Conservation (phyloP, 2,329 filamentous ascomycete species). For the Chaetomiaceae sp. region DNA sequence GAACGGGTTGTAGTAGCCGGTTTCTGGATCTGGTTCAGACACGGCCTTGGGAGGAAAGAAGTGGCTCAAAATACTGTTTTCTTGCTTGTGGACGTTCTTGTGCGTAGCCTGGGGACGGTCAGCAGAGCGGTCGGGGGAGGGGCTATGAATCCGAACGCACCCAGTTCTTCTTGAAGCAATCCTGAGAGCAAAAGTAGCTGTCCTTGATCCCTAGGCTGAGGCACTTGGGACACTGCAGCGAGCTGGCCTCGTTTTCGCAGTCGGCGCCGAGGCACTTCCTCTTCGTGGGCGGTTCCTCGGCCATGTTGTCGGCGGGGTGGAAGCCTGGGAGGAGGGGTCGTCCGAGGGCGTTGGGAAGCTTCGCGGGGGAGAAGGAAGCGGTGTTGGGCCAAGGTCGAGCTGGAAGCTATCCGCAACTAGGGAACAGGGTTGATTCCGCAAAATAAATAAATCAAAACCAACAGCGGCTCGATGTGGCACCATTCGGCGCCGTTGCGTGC, state of each 20-base stretch:
- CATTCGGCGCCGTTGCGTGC: not conserved
- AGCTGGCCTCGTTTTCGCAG: conserved; percentile 80
- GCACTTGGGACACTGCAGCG: conserved; percentile 91
- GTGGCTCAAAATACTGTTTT: conserved; percentile 68
- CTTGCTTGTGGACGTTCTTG: conserved; percentile 79
- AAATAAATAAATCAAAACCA: not conserved
- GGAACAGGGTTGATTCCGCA: no score
- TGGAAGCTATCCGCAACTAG: no score
- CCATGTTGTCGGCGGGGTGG: conserved; percentile 35
- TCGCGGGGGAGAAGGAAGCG: not conserved
- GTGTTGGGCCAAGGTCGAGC: no score
- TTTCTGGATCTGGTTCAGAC: conserved; percentile 88
- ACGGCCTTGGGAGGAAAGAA: conserved; percentile 74
- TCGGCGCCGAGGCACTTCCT: conserved; percentile 76
- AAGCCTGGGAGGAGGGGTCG: conserved; percentile 8
- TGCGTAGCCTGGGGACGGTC: conserved; percentile 61
- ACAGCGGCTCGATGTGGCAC: not conserved
- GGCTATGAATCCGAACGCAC: conserved; percentile 47
- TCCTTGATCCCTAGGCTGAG: conserved; percentile 82
- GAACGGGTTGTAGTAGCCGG: conserved; percentile 87
- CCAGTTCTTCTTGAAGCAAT: conserved; percentile 99
- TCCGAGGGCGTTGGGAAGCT: not conserved
- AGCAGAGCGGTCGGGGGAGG: conserved; percentile 3
- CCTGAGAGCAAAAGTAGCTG: conserved; percentile 96
- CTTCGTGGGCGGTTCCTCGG: conserved; percentile 49